A percentile compares a stretch with the other conserved stretches of the same genome.
phyloP scores from a whole-genome alignment of 2,329 filamentous ascomycete genomes.

The Microdochium trichocladiopsis region DNA sequence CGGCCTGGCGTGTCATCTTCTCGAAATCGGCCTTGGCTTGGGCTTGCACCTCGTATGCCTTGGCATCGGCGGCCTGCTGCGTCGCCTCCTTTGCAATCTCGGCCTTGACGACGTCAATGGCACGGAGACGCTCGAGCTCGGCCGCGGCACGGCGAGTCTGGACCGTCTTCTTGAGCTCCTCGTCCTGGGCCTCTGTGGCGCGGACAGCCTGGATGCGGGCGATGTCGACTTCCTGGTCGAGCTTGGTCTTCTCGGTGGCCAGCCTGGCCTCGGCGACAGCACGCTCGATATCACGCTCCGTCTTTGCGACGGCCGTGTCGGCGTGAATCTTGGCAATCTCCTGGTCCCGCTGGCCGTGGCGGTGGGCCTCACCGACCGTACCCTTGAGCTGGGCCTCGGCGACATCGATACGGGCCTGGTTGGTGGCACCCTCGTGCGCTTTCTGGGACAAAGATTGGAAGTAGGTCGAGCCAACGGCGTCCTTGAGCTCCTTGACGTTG shows the following conservation, averaged over 20 bases:
- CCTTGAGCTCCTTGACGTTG: slow-evolving; percentile 80
- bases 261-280: slow-evolving; percentile 72
- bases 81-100: slow-evolving; percentile 60
- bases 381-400: slow-evolving; percentile 58
- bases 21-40: slow-evolving; percentile 51
- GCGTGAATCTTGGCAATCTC: slow-evolving; percentile 75
- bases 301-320: slow-evolving; percentile 77
- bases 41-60: slow-evolving; percentile 57
- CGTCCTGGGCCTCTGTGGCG: slow-evolving; percentile 67
- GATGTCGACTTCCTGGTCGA: slow-evolving; percentile 68
- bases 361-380: slow-evolving; percentile 71
- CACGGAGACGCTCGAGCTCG: slow-evolving; percentile 73
- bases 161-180: slow-evolving; percentile 72
- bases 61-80: slow-evolving; percentile 61
- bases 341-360: slow-evolving; percentile 73
- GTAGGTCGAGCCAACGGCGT: slow-evolving; percentile 75
- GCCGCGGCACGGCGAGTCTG: slow-evolving; percentile 71
- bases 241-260: slow-evolving; percentile 63
- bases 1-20: slow-evolving; percentile 42
- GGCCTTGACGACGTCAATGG: slow-evolving; percentile 71
- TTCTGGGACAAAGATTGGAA: slow-evolving; percentile 77
- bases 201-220: slow-evolving; percentile 68
- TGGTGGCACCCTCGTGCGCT: slow-evolving; percentile 77
- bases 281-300: slow-evolving; percentile 76
- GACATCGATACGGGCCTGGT: slow-evolving; percentile 66